phyloP scores from a whole-genome alignment of 352 stramenopile genomes.

The Pythium sukuiense region DNA sequence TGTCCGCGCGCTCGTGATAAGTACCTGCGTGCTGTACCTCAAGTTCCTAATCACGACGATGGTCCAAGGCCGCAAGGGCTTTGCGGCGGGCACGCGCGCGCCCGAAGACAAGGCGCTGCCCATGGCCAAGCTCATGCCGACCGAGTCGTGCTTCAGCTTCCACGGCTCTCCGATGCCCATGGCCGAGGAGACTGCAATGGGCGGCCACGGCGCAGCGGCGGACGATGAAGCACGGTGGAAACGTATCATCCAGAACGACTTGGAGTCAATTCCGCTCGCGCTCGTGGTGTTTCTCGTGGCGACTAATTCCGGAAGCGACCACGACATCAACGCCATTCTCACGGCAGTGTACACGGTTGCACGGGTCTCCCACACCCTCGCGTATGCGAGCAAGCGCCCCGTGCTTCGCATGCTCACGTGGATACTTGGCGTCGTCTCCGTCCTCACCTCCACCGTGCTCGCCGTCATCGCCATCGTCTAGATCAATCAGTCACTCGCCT shows the following conservation, averaged over 20 bases:
- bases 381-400: slow-evolving; percentile 30
- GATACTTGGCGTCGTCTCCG: slow-evolving; percentile 21
- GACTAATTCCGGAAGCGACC: slow-evolving; percentile 37
- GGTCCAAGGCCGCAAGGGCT: slow-evolving; percentile 45
- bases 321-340: slow-evolving; percentile 30
- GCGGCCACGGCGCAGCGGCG: neutral
- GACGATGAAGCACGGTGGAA: slow-evolving; percentile 30
- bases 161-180: slow-evolving; percentile 7
- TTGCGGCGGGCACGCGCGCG: slow-evolving; percentile 47
- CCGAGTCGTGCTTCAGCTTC: slow-evolving; percentile 6
- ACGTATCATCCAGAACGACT: slow-evolving; percentile 56
- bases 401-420: slow-evolving; percentile 28
- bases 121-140: slow-evolving; percentile 15
- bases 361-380: slow-evolving; percentile 34
- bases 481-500: neutral
- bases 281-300: slow-evolving; percentile 49
- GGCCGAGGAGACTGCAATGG: slow-evolving; percentile 1
- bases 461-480: slow-evolving; percentile 11
- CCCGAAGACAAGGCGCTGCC: slow-evolving; percentile 34
- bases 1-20: slow-evolving; percentile 23
- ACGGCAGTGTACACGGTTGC: slow-evolving; percentile 30
- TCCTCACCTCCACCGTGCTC: slow-evolving; percentile 20
- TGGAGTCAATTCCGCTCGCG: slow-evolving; percentile 59
- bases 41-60: slow-evolving; percentile 59
- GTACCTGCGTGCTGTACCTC: slow-evolving; percentile 49